Evolutionary conservation across 805 yeast species (phyloP), one percentile per base, ranked within the genome.

Genomic region (Pichia kluyveri): DNA sequence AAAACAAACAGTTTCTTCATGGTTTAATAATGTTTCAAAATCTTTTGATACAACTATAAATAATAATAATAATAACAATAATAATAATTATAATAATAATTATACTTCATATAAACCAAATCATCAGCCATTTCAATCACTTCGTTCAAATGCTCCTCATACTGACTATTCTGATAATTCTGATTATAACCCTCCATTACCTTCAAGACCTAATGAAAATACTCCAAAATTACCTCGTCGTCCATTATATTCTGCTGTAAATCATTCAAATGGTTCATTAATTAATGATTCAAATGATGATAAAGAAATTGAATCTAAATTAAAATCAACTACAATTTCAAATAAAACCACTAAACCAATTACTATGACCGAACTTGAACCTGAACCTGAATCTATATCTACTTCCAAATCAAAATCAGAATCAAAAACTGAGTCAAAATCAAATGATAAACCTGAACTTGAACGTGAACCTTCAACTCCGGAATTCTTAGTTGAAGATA

Each of bases 1-100:
- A 1, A 79, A 82, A 48, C 71, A 76, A 42, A 82, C 83, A 47
- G 78, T 89, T 50, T 82, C 84, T 52, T 76, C 80, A 15, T 89
- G 96, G 96, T 79, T 86, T 43, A 77, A 77, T 51, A 86, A 81
- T 15, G 60, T 86, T 49, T 74, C 82, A 32, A 80, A 79, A 68
- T 23, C 26, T 23, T 23, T 23, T 23, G 26, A 23, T 23, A 23
- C 26, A 23, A 6, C 6, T 23, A 23, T 23, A 23, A 23, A 23
- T 23, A 23, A 23, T 23, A 23, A 23, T 23, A 23, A 23, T 23
- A 23, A 23, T 23, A 23, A 23, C n/a, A 23, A 23, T 23, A 23
- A 23, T 23, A 23, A 23, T 23, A 23, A 23, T 23, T 4, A 23
- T 23, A 23, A 23, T 23, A 23, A 23, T 23, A 23, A 23, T 19